Base-by-base conservation (phyloP, 192 early-diverging fungal genomes). In the Backusella macrospora region DNA sequence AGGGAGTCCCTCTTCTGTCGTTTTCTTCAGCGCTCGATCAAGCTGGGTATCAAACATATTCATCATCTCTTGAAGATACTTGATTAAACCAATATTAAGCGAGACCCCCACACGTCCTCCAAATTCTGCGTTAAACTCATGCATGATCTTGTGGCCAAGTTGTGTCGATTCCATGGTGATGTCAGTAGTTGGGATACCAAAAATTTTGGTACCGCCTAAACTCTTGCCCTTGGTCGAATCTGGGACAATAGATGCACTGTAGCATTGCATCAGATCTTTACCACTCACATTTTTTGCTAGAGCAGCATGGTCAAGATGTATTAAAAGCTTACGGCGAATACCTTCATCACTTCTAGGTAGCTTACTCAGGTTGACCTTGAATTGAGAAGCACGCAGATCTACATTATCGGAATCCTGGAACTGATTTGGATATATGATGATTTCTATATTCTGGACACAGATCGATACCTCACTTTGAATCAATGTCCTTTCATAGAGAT, bases 361-460 rank as follows among this genome's bases (percentile, higher is more conserved):
- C n/a, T 76, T 48, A 8, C 74, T 62, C 47, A 80, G 15, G 2
- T 16, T n/a, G 4, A 66, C 75, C 21, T 78, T 65, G 46, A 82
- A 62, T 23, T 72, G 64, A n/a, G 64, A 65, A 6, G 74, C 71
- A 16, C 26, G 70, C 4, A 76, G 48, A 42, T 85, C 76, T 9
- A 85, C 81, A 71, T 82, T 83, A 62, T 83, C 84, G 14, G 71
- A 43, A 63, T 85, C 84, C 40, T 79, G 70, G 46, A 85, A 85
- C 40, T 83, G 81, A 38, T 75, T 81, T 6, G 84, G 84, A 70
- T 73, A 85, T 6, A 85, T 68, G n/a, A 78, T 78, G 40, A 85
- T 38, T 62, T 76, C 73, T 5, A 82, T 72, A 26, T 74, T 65
- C n/a, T 67, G 47, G 34, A 46, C 16, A 64, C 15, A 18, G 29